These are phyloP conservation scores for Phellopilus nigrolimitatus DNA, from an alignment of 1,284 basidiomycete genomes.

Conservation along the genomic window DNA sequence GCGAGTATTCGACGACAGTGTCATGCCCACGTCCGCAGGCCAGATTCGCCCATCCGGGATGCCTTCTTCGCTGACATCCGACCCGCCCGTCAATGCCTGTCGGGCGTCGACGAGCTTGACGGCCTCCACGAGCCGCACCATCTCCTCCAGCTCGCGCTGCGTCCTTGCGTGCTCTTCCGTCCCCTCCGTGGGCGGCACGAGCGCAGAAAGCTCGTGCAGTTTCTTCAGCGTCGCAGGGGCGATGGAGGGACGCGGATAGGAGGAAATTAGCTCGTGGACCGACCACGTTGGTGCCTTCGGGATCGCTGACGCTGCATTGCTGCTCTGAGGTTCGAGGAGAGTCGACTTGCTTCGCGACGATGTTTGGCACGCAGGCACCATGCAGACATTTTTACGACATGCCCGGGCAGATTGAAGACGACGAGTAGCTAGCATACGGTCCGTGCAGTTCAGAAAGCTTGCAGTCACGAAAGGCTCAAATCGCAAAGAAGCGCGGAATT, in stretches of 20 bases:
- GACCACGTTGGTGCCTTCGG: conserved; percentile 71
- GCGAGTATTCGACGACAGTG: conserved; percentile 22
- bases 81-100: conserved; percentile 16
- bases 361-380: not conserved
- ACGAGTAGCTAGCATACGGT: not conserved
- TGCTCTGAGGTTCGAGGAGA: conserved; percentile 27
- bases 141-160: conserved; percentile 57
- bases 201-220: conserved; percentile 65
- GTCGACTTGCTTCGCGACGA: not conserved
- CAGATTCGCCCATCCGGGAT: conserved; percentile 45
- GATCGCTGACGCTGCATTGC: conserved; percentile 54
- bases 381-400: not conserved
- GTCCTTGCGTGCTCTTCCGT: conserved; percentile 45
- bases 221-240: conserved; percentile 49
- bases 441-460: too few species aligned
- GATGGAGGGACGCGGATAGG: conserved; percentile 64
- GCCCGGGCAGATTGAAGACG: not conserved
- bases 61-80: conserved; percentile 14
- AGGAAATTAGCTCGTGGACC: conserved; percentile 64
- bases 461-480: too few species aligned
- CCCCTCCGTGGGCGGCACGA: conserved; percentile 54
- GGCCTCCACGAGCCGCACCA: conserved; percentile 72
- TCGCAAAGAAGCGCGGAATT: too few species aligned
- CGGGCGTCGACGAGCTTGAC: conserved; percentile 54
- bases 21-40: conserved; percentile 36